These are phyloP conservation scores for Durotheca rogersii DNA, from an alignment of 495 filamentous ascomycete genomes.

Conservation along the genomic window DNA sequence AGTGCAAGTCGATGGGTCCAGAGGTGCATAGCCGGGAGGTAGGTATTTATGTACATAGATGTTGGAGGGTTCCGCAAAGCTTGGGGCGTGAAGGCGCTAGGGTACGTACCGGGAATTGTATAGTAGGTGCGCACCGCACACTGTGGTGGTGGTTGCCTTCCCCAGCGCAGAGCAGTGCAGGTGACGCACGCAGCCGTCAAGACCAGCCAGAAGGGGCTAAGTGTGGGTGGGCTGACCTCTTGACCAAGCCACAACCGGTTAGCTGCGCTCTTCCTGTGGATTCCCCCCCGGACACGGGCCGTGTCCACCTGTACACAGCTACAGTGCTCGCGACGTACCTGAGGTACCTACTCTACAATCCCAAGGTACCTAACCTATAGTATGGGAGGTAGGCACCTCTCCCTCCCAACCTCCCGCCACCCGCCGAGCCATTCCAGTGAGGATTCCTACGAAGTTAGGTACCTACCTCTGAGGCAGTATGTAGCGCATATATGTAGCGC, in stretches of 20 bases:
- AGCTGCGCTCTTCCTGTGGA: slow-evolving; percentile 10
- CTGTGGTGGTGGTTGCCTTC: slow-evolving; percentile 29
- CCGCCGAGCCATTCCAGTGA: no score
- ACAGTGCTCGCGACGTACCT: not conserved
- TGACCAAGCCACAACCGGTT: slow-evolving; percentile 1
- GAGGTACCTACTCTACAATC: not conserved
- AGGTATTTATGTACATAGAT: no score
- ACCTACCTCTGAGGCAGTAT: no score
- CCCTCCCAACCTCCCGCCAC: no score
- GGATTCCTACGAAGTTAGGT: no score
- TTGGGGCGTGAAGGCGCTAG: no score
- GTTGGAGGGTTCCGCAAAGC: no score
- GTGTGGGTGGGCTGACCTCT: slow-evolving; percentile 22
- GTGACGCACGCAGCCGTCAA: slow-evolving; percentile 41
- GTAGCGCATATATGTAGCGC: no score
- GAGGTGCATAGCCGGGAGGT: no score
- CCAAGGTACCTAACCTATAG: not conserved
- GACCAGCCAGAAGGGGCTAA: slow-evolving; percentile 30
- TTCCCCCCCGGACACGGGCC: slow-evolving; percentile 10
- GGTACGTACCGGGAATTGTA: no score
- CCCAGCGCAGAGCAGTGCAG: slow-evolving; percentile 34
- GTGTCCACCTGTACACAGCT: not conserved
- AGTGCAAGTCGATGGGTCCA: no score
- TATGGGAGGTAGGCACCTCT: not conserved
- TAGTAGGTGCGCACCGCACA: no score